A percentile compares a stretch with the other conserved stretches of the same genome.
phyloP scores from a whole-genome alignment of 176 grass and related monocot species.

The Aegilops bicornis region DNA sequence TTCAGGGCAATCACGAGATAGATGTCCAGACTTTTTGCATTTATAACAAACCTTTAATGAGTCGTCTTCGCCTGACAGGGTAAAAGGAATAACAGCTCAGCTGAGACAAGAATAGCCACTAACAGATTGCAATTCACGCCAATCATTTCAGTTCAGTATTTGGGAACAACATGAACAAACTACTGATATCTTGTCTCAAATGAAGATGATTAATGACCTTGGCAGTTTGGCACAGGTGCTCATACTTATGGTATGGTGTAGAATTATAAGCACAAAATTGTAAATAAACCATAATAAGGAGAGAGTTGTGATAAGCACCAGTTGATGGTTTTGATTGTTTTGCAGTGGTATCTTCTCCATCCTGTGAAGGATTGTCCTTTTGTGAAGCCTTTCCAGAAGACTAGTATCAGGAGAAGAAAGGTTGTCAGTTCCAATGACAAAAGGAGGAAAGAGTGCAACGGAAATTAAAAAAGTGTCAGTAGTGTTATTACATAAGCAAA shows the following conservation, averaged over 20 bases:
- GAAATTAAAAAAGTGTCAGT: slow-evolving; percentile 16
- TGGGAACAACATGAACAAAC: neutral
- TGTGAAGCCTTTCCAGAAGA: slow-evolving; percentile 78
- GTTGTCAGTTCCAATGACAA: slow-evolving; percentile 17
- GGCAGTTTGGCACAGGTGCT: neutral
- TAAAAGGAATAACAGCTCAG: slow-evolving; percentile 4
- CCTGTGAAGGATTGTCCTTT: slow-evolving; percentile 69
- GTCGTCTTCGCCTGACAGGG: slow-evolving; percentile 60
- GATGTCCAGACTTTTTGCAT: slow-evolving; percentile 93
- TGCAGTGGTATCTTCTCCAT: slow-evolving; percentile 33
- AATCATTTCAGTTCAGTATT: slow-evolving; percentile 3
- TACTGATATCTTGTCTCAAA: slow-evolving; percentile 6
- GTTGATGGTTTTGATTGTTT: slow-evolving; percentile 46
- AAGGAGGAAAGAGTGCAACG: slow-evolving; percentile 5
- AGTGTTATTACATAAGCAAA: slow-evolving; percentile 74
- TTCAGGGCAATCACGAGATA: slow-evolving; percentile 92
- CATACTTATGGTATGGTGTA: neutral
- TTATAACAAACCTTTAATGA: slow-evolving; percentile 86
- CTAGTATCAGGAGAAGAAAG: slow-evolving; percentile 39
- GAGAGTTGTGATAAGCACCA: slow-evolving; percentile 43
- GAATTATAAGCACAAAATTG: neutral
- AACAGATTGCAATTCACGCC: neutral
- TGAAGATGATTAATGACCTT: neutral
- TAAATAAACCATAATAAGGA: neutral
- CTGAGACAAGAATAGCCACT: neutral